Base-by-base conservation (phyloP, 1,284 basidiomycete genomes). In the Cronartium quercuum region DNA sequence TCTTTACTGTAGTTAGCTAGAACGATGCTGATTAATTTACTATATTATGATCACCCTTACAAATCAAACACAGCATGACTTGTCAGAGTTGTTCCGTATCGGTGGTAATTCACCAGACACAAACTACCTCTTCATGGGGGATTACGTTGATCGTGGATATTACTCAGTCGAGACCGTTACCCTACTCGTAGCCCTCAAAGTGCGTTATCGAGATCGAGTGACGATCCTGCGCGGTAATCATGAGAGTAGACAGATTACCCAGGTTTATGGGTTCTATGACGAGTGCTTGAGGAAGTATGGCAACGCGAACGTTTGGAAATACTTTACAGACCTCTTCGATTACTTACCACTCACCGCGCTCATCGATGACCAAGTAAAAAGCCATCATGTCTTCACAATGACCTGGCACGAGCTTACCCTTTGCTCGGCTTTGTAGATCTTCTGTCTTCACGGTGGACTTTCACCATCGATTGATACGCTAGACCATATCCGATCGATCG, bases 81-180 rank as follows among this genome's bases (percentile, higher is more conserved):
- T 99, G 74, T 96, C 94, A 76, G 96, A 98, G 83, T 89, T 99
- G 62, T 99, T 99, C 85, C 90, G 94, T 74, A 98, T 99, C 82
- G 95, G 96, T 69, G 96, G 95, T 76, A 98, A 98, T 85, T 98
- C 94, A 58, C 96, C 95, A 76, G 96, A 98, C 85, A 98, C 96
- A 77, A 99, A 98, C 85, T 99, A 99, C 84, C 90, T 99, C 79
- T 99, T 99, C 86, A 99, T 99, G 96, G 96, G 96, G 61, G 95
- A 99, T 86, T 98, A 98, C 81, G 96, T 98, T 79, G 96, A 98
- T 85, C 89, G 96, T 81, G 95, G 95, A 37, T 98, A 98, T 86
- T 98, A 98, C 85, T 97, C 93, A 18, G 96, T 99, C 69, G 95
- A 99, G 84, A 98, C 95, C 0, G 94, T 99, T 79, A 97, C 94